Percentiles rank a stretch among this genome's conserved stretches.
Conservation (phyloP, 2,329 filamentous ascomycete genomes). For the Clarireedia monteithiana region DNA sequence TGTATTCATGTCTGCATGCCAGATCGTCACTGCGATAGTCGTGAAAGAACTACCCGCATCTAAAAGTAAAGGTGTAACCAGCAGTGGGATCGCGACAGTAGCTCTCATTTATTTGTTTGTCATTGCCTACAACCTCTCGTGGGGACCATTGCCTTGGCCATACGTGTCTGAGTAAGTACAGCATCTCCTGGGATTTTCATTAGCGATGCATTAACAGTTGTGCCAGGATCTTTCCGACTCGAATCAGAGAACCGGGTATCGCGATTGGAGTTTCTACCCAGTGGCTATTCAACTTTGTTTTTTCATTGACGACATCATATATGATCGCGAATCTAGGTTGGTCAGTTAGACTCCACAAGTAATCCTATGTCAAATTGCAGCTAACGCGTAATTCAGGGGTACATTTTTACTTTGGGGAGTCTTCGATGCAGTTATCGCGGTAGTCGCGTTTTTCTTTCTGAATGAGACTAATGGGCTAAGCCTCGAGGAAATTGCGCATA, state of each 20-base stretch:
- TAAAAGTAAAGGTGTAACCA: constrained; percentile 27
- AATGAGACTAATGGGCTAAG: constrained; percentile 63
- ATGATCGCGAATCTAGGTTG: constrained; percentile 41
- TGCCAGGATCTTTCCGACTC: background rate
- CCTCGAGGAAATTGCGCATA: constrained; percentile 45
- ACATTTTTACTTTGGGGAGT: constrained; percentile 39
- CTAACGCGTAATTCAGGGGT: constrained; percentile 14
- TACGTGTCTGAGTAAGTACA: constrained; percentile 42
- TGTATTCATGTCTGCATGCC: constrained; percentile 37
- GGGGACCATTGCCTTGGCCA: constrained; percentile 44
- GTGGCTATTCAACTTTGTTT: constrained; percentile 46
- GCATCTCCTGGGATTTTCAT: constrained; percentile 23
- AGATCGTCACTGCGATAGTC: constrained; percentile 37
- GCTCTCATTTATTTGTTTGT: constrained; percentile 48
- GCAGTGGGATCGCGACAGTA: constrained; percentile 41
- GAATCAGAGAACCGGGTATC: constrained; percentile 36
- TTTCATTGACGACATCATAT: constrained; percentile 41
- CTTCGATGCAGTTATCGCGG: constrained; percentile 36
- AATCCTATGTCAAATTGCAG: background rate
- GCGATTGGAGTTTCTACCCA: constrained; percentile 42
- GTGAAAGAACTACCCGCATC: constrained; percentile 34
- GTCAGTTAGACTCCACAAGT: background rate
- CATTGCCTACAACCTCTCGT: constrained; percentile 42
- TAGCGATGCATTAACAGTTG: constrained; percentile 33
- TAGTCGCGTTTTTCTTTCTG: constrained; percentile 44